Evolutionary conservation across 2,329 filamentous ascomycete species (phyloP).

Genomic region (Ophiosphaerella herpotricha): DNA sequence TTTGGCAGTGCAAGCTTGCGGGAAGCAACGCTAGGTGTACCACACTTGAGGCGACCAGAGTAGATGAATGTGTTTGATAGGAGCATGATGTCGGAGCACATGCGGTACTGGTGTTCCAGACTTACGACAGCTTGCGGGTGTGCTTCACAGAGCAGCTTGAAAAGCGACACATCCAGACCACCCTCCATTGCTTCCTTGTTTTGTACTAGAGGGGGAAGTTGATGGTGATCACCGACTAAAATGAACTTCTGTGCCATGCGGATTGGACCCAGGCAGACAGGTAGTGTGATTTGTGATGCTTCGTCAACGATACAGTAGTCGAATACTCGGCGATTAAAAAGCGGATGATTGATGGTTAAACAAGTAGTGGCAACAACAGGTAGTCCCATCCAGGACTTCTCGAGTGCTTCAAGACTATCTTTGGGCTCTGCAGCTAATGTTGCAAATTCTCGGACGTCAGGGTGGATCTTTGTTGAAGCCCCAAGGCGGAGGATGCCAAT

Average conservation of each 20-base stretch:
- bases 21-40: constrained; percentile 73
- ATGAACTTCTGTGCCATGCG: constrained; percentile 92
- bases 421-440: constrained; percentile 76
- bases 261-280: constrained; percentile 91
- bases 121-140: constrained; percentile 89
- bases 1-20: constrained; percentile 70
- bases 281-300: constrained; percentile 94
- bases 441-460: constrained; percentile 83
- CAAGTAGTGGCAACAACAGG: constrained; percentile 95
- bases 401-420: constrained; percentile 80
- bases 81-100: constrained; percentile 96
- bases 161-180: constrained; percentile 88
- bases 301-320: constrained; percentile 99
- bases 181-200: constrained; percentile 86
- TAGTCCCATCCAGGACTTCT: constrained; percentile 79
- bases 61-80: constrained; percentile 94
- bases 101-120: constrained; percentile 94
- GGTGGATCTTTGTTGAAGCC: constrained; percentile 81
- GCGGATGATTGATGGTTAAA: constrained; percentile 82
- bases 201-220: constrained; percentile 90
- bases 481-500: constrained; percentile 86
- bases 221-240: constrained; percentile 94
- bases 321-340: constrained; percentile 88
- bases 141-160: constrained; percentile 87
- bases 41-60: constrained; percentile 85